Evolutionary conservation across 257 asterid species (phyloP), one percentile per base, ranked within the genome.

Genomic region (Nicotiana otophora): DNA sequence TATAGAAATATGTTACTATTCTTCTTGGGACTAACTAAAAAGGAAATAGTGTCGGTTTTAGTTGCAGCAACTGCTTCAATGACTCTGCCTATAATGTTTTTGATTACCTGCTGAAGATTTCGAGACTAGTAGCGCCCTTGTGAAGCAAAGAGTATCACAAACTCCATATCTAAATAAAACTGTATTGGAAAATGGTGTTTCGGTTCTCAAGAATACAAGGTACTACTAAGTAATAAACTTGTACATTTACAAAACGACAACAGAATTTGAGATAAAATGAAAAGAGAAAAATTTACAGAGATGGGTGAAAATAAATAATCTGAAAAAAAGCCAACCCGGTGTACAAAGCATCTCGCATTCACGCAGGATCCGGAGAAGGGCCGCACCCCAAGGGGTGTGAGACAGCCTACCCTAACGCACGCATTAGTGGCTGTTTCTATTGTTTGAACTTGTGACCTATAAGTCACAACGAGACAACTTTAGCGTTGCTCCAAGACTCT

Each of bases 151-250:
- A 96, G 98, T 82, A 94, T 94, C 81, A 93, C 97, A 84, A 96
- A 96, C 87, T 94, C 98, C 99, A 96, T 96, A 86, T 96, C 99
- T 90, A 96, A 84, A 86, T 94, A 96, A 82, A 96, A 96, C 98
- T 94, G 91, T 91, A 84, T 33, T 48, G 33, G 10, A 5, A 60
- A 19, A 3, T 9, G 31, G 15, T 2, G 23, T 84, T 8, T 42
- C 68, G 33, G 28, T 67, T 16, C 66, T 11, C 57, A 65, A 67
- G 11, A 51, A 63, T 5, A 63, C 28, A 28, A 28, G 2, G 19
- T 31, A 31, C 34, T 31, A 31, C 33, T 31, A 31, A 1, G 33
- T 31, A 31, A 7, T 5, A 65, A 66, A 31, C 16, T 31, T 66
- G 48, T 30, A 14, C 48, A 66, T 11, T 14, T 30, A 65, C 10